Conservation (phyloP, 805 yeast species). For the Yarrowia alimentaria region DNA sequence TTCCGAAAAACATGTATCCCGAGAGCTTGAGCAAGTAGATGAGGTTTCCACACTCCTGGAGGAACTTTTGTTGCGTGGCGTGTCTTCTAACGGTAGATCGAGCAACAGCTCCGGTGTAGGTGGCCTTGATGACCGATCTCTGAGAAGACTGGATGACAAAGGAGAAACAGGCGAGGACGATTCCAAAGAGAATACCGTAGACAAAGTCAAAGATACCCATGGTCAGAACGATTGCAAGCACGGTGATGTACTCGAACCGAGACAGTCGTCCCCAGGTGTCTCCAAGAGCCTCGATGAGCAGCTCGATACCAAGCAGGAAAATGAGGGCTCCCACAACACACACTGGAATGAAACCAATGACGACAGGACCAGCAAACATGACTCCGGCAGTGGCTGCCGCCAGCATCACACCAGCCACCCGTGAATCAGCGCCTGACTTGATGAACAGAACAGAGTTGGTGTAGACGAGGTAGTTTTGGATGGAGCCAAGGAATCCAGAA, state of each 20-base stretch:
- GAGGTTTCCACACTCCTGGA: conserved; percentile 84
- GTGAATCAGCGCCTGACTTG: conserved; percentile 89
- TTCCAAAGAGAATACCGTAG: conserved; percentile 85
- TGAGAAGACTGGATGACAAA: conserved; percentile 91
- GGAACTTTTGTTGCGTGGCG: conserved; percentile 80
- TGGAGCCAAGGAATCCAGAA: conserved; percentile 81
- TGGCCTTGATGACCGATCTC: conserved; percentile 74
- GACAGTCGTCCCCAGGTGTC: conserved; percentile 80
- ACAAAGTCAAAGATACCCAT: conserved; percentile 98
- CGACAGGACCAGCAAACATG: conserved; percentile 84
- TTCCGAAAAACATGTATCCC: conserved; percentile 91
- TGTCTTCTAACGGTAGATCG: conserved; percentile 91
- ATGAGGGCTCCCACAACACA: conserved; percentile 94
- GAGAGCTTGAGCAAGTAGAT: conserved; percentile 82
- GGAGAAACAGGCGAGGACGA: conserved; percentile 87
- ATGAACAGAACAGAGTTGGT: conserved; percentile 90
- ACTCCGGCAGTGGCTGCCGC: conserved; percentile 77
- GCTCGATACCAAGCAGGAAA: conserved; percentile 85
- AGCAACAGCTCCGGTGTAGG: conserved; percentile 83
- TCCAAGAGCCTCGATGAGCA: conserved; percentile 77
- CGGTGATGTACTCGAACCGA: conserved; percentile 77
- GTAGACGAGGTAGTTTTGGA: conserved; percentile 92
- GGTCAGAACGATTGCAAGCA: conserved; percentile 78
- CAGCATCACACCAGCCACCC: conserved; percentile 84
- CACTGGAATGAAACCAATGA: conserved; percentile 92